Evolutionary conservation across 352 stramenopile species (phyloP).

Genomic region (Peronospora belbahrii): DNA sequence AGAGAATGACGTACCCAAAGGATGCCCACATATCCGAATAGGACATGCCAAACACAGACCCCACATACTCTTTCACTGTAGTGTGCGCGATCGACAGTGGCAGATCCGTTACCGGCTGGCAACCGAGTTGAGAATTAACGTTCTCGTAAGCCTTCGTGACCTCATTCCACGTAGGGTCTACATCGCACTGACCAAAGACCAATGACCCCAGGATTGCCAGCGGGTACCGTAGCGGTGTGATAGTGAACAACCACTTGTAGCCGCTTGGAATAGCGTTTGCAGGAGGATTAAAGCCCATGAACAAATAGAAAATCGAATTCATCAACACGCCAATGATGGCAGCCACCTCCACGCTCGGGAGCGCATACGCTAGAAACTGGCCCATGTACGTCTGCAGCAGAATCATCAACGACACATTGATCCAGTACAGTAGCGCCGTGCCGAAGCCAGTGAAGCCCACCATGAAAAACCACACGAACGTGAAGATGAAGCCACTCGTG

Average conservation of each 20-base stretch:
- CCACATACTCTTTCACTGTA: slow-evolving; percentile 3
- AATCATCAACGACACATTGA: slow-evolving; percentile 28
- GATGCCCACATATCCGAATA: slow-evolving; percentile 27
- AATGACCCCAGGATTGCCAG: slow-evolving; percentile 11
- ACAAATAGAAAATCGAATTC: slow-evolving; percentile 21
- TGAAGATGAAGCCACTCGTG: slow-evolving; percentile 27
- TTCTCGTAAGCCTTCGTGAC: slow-evolving; percentile 10
- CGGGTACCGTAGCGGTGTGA: slow-evolving; percentile 26
- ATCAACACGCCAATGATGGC: slow-evolving; percentile 19
- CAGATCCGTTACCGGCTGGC: slow-evolving; percentile 12
- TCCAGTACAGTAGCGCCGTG: slow-evolving; percentile 27
- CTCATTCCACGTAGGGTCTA: slow-evolving; percentile 20
- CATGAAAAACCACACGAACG: slow-evolving; percentile 35
- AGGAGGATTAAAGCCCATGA: slow-evolving; percentile 28
- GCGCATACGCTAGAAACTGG: slow-evolving; percentile 12
- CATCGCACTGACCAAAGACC: slow-evolving; percentile 25
- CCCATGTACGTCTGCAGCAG: slow-evolving; percentile 34
- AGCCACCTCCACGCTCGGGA: slow-evolving; percentile 11
- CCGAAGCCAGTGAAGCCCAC: slow-evolving; percentile 26
- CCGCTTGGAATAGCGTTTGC: slow-evolving; percentile 20
- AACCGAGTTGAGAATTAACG: slow-evolving; percentile 15
- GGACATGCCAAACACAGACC: slow-evolving; percentile 18
- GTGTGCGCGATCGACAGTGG: slow-evolving; percentile 13
- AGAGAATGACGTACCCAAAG: slow-evolving; percentile 25
- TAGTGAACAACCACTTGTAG: slow-evolving; percentile 8